A percentile compares a stretch with the other conserved stretches of the same genome.
phyloP scores from a whole-genome alignment of 345 rosid species.

The Salix arbutifolia region DNA sequence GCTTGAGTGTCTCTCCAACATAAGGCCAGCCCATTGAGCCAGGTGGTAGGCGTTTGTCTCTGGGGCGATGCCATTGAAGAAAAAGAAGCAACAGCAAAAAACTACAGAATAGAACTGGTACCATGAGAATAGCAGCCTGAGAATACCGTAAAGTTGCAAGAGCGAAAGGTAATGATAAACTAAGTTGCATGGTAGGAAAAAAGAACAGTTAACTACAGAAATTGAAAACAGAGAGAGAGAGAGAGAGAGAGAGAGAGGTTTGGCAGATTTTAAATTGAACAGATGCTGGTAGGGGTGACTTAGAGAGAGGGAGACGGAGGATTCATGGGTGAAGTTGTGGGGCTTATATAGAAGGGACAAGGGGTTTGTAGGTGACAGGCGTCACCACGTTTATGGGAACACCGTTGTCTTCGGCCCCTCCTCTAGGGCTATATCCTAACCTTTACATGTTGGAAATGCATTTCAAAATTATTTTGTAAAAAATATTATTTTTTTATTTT shows the following conservation, averaged over 20 bases:
- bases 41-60: slow-evolving; percentile 55
- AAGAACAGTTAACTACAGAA: neutral
- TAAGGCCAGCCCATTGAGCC: slow-evolving; percentile 99
- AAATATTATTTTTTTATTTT: too few species aligned
- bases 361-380: slow-evolving; percentile 23
- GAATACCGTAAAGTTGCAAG: slow-evolving; percentile 1
- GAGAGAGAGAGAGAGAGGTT: slow-evolving; percentile 12
- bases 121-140: slow-evolving; percentile 9
- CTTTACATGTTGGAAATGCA: too few species aligned
- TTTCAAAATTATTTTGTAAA: too few species aligned
- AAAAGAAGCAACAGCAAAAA: slow-evolving; percentile 19
- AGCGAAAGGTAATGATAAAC: neutral
- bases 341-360: slow-evolving; percentile 16
- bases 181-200: slow-evolving; percentile 33
- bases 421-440: too few species aligned
- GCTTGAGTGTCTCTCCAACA: slow-evolving; percentile 82
- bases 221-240: neutral
- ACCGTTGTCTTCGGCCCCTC: slow-evolving; percentile 10
- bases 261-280: slow-evolving; percentile 7
- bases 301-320: neutral
- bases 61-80: slow-evolving; percentile 40
- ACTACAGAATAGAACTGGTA: neutral
- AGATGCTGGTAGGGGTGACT: neutral
- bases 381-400: slow-evolving; percentile 29
- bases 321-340: neutral